Percentiles rank a stretch among this genome's conserved stretches.
phyloP scores from a whole-genome alignment of 345 rosid species.

The Lumnitzera littorea region DNA sequence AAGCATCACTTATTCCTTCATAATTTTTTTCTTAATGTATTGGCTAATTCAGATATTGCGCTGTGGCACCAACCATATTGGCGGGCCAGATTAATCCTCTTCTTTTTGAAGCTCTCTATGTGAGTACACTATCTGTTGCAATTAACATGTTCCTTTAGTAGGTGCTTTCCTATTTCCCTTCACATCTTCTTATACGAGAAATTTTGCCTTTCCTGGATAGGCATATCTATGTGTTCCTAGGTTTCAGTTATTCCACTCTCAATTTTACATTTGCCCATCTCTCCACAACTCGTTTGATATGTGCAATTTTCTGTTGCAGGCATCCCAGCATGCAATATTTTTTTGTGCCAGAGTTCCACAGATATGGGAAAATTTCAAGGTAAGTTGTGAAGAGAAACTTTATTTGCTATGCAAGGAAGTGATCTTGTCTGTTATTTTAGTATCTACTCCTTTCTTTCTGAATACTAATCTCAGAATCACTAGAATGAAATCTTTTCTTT shows the following conservation, averaged over 20 bases:
- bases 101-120: conserved; percentile 81
- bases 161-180: background rate
- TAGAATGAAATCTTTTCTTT: too few relatives aligned
- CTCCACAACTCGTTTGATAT: conserved; percentile 2
- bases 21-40: conserved; percentile 23
- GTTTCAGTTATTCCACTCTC: background rate
- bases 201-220: too few relatives aligned
- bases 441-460: too few relatives aligned
- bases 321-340: conserved; percentile 90
- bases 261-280: background rate
- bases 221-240: background rate
- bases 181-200: background rate
- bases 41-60: conserved; percentile 52
- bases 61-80: conserved; percentile 71
- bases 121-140: conserved; percentile 20
- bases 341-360: conserved; percentile 92
- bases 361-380: conserved; percentile 79
- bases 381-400: conserved; percentile 26
- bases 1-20: background rate
- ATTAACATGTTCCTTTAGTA: too few relatives aligned
- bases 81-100: conserved; percentile 66
- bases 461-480: too few relatives aligned
- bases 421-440: background rate
- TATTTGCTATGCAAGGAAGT: background rate
- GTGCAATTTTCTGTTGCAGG: conserved; percentile 38